A percentile compares a stretch with the other conserved stretches of the same genome.
Conservation (phyloP, 345 rosid species). For the Balakata baccata region DNA sequence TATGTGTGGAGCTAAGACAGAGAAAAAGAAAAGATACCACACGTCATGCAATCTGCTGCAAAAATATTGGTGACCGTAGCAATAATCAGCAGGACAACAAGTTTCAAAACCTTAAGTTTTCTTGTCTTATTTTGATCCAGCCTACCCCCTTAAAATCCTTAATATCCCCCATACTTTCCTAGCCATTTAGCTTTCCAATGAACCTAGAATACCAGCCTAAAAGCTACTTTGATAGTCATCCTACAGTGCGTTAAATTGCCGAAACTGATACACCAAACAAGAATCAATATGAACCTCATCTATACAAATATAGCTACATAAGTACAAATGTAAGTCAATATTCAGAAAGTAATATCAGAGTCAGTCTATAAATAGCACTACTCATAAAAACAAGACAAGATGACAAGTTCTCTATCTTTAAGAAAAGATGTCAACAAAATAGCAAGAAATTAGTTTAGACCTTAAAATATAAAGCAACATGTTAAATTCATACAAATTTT, state of each 20-base stretch:
- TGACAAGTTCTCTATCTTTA: not conserved
- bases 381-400: not conserved
- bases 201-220: not conserved
- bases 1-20: not conserved
- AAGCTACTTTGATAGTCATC: not conserved
- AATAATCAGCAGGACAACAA: not conserved
- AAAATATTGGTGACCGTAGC: not conserved
- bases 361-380: not conserved
- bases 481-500: not conserved
- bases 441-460: not conserved
- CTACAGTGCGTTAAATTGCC: not conserved
- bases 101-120: not conserved
- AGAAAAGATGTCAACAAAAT: not conserved
- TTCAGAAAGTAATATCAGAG: not conserved
- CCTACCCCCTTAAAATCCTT: not conserved
- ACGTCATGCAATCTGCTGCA: not conserved
- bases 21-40: not conserved
- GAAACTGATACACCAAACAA: not conserved
- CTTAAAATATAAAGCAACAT: not conserved
- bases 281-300: not conserved
- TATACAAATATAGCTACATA: not conserved
- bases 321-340: not conserved
- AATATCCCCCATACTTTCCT: not conserved
- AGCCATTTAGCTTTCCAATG: not conserved
- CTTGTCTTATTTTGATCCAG: not conserved